Percentiles rank a stretch among this genome's conserved stretches.
These are phyloP conservation scores for Penicillium sp. DNA, from an alignment of 2,329 filamentous ascomycete species.

Conservation along the genomic window DNA sequence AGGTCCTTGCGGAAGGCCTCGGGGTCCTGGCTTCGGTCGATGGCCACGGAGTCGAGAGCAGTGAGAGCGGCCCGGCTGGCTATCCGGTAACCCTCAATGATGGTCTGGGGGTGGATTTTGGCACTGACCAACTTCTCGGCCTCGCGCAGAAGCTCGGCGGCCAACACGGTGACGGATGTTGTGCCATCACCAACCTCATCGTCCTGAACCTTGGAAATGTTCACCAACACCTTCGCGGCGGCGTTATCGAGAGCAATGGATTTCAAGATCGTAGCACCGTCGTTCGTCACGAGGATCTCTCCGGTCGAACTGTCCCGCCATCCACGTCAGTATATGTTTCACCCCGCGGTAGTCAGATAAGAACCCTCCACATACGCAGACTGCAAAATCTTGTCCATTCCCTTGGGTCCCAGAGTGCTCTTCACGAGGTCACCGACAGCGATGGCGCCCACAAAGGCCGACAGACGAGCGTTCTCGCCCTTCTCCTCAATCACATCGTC, in stretches of 20 bases:
- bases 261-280: slow-evolving; percentile 97
- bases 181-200: slow-evolving; percentile 98
- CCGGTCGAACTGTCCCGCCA: slow-evolving; percentile 69
- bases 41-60: slow-evolving; percentile 78
- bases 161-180: slow-evolving; percentile 93
- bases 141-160: slow-evolving; percentile 90
- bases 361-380: slow-evolving; percentile 67
- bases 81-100: slow-evolving; percentile 98
- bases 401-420: slow-evolving; percentile 94
- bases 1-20: slow-evolving; percentile 87
- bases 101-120: slow-evolving; percentile 99
- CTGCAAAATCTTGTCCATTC: slow-evolving; percentile 98
- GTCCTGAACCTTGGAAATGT: slow-evolving; percentile 99
- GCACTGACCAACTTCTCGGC: slow-evolving; percentile 96
- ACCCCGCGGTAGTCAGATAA: slow-evolving; percentile 15
- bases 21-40: slow-evolving; percentile 82
- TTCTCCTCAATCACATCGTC: slow-evolving; percentile 97
- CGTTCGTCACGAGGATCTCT: slow-evolving; percentile 98
- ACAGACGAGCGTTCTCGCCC: slow-evolving; percentile 96
- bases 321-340: slow-evolving; percentile 12
- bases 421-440: slow-evolving; percentile 97
- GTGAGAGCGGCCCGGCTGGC: slow-evolving; percentile 83
- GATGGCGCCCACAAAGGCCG: slow-evolving; percentile 97
- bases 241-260: slow-evolving; percentile 98
- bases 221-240: slow-evolving; percentile 95